Base-by-base conservation (phyloP, 2,329 filamentous ascomycete species). In the Paecilomyces sp. region DNA sequence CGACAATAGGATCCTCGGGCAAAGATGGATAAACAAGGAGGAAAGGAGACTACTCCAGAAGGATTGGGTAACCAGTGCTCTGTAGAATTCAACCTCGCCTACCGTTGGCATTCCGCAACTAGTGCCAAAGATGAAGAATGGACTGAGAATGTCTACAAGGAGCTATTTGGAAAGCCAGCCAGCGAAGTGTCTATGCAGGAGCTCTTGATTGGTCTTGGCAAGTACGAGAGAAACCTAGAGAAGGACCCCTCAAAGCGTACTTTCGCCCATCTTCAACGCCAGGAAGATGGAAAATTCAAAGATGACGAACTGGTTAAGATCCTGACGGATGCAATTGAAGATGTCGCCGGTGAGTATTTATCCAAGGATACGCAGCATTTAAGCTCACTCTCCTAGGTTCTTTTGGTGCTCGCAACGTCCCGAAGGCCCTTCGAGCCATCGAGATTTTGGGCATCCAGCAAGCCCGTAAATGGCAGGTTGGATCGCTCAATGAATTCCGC, bases 1-100 rank as follows among this genome's bases (percentile, higher is more conserved):
- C 13, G 25, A n/a, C 18, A 31, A 30, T 51, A 70, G 66, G 90
- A 94, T 67, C 91, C 90, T 0, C 83, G 91, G 25, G 82, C 85
- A 12, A 85, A 89, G 65, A 88, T 87, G 73, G 86, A 83, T 47
- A 81, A 81, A 81, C 68, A 67, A 55, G 74, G 79, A 63, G 86
- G 80, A 8, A 79, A 80, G 33, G 73, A 82, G 1, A 83, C 84
- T 0, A 84, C 88, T 0, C 85, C 89, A 53, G 82, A 86, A 25
- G 91, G 90, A 51, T 85, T 89, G 0, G 91, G 91, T 56, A 95
- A 94, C 68, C 86, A 89, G 64, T 90, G 93, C 4, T 93, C 90
- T 0, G 90, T 89, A 3, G 91, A 96, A 76, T 96, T 96, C 80
- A 95, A 94, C 70, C 81, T 96, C 9, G 88, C 89, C 65, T 95